Percentiles rank a stretch among this genome's conserved stretches.
Conservation (phyloP, 2,329 filamentous ascomycete species). For the Berkeleyomyces basicola region DNA sequence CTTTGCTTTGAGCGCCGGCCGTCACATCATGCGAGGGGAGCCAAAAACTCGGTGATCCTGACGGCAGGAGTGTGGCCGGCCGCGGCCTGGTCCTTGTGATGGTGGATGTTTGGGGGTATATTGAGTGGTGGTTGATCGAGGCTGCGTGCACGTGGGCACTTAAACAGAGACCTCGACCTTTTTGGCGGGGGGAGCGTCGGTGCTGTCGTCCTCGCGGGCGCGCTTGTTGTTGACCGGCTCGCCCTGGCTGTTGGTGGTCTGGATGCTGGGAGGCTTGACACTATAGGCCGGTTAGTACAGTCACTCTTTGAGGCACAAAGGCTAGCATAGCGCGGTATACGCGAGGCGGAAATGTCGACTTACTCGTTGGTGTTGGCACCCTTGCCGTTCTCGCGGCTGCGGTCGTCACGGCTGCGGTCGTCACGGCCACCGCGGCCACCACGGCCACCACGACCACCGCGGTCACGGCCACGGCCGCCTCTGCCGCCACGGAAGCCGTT, state of each 20-base stretch:
- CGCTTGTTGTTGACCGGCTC: constrained; percentile 35
- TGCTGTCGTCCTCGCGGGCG: constrained; percentile 34
- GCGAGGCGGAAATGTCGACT: constrained; percentile 15
- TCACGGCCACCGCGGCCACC: constrained; percentile 23
- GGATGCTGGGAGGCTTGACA: constrained; percentile 27
- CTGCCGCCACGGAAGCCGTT: constrained; percentile 37
- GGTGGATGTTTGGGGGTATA: background rate
- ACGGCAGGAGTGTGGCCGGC: background rate
- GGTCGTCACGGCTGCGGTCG: constrained; percentile 19
- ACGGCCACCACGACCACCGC: constrained; percentile 26
- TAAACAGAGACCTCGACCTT: constrained; percentile 36
- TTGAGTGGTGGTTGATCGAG: background rate
- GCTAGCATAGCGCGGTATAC: constrained; percentile 15
- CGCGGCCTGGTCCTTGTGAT: background rate
- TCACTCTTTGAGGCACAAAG: background rate
- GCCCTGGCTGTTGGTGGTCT: constrained; percentile 27
- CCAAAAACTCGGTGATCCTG: background rate
- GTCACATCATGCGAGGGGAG: background rate
- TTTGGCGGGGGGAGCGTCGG: constrained; percentile 34
- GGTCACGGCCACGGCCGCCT: constrained; percentile 23
- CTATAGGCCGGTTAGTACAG: constrained; percentile 15
- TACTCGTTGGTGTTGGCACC: constrained; percentile 21
- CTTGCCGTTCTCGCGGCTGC: constrained; percentile 16
- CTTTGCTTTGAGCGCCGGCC: background rate
- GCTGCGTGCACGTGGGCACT: constrained; percentile 1